Evolutionary conservation across 495 filamentous ascomycete genomes (phyloP).

Genomic region (Podospora sp.): DNA sequence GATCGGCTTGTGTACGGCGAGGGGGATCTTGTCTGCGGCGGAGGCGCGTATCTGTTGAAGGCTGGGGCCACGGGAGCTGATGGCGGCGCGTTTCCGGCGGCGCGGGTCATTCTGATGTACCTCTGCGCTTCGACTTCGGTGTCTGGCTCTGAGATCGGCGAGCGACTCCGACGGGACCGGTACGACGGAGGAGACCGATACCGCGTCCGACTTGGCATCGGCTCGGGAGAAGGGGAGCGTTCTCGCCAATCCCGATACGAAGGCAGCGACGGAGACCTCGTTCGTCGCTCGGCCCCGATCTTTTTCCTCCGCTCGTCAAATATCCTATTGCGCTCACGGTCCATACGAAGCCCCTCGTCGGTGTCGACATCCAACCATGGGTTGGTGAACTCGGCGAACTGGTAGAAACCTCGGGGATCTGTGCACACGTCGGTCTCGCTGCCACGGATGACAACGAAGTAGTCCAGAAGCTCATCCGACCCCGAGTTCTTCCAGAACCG

Average conservation of each 20-base stretch:
- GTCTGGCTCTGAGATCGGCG: background rate
- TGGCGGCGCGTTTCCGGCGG: background rate
- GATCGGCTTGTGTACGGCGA: background rate
- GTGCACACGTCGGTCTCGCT: constrained; percentile 20
- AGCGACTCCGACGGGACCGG: background rate
- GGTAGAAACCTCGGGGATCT: constrained; percentile 9
- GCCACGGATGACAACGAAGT: constrained; percentile 31
- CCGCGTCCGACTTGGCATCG: background rate
- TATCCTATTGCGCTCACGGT: constrained; percentile 14
- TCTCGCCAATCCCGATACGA: constrained; percentile 19
- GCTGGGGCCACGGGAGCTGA: background rate
- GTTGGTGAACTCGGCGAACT: constrained; percentile 10
- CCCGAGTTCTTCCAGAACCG: constrained; percentile 31
- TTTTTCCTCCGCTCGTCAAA: background rate
- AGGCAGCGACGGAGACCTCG: constrained; percentile 12
- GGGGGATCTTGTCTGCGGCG: background rate
- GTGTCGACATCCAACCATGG: constrained; percentile 28
- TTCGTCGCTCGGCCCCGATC: background rate
- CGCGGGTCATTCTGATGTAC: constrained; percentile 8
- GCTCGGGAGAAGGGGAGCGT: background rate
- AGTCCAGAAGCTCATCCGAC: constrained; percentile 6
- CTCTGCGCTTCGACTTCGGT: background rate
- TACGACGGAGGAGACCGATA: constrained; percentile 7
- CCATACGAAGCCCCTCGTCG: constrained; percentile 13
- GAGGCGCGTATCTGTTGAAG: background rate